A percentile compares a stretch with the other conserved stretches of the same genome.
Evolutionary conservation across 306 rosid species (phyloP).

Genomic region (Acacia confusa): DNA sequence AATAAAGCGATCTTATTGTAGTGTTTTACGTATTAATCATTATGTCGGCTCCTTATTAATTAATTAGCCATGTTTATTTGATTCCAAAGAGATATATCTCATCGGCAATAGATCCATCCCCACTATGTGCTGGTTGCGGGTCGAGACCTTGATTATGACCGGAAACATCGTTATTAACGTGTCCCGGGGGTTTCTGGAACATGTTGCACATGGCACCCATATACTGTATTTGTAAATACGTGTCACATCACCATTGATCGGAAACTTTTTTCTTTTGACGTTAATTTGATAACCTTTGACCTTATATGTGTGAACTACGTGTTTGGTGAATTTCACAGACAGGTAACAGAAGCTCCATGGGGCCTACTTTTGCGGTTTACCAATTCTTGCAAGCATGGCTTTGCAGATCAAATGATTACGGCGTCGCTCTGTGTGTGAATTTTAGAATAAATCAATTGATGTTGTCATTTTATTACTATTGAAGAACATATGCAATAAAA

Average conservation of each 20-base stretch:
- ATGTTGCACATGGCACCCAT: background rate
- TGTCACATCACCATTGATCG: background rate
- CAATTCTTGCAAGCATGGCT: background rate
- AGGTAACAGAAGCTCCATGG: background rate
- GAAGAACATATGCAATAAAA: background rate
- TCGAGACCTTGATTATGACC: background rate
- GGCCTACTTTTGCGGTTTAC: background rate
- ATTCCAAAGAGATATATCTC: background rate
- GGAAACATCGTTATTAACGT: background rate
- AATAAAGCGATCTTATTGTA: background rate
- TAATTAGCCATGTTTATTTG: background rate
- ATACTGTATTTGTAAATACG: background rate
- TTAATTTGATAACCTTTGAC: background rate
- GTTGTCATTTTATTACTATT: background rate
- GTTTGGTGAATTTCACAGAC: background rate
- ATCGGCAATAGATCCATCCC: background rate
- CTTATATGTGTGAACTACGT: background rate
- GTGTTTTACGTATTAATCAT: background rate
- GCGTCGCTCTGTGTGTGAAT: background rate
- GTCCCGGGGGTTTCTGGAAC: background rate
- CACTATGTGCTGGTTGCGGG: background rate
- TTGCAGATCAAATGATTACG: background rate
- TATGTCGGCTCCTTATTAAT: background rate
- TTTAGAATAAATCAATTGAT: background rate
- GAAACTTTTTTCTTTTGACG: background rate